Base-by-base conservation (phyloP, 148 eudicot species). In the Vaccinium myrtillus region DNA sequence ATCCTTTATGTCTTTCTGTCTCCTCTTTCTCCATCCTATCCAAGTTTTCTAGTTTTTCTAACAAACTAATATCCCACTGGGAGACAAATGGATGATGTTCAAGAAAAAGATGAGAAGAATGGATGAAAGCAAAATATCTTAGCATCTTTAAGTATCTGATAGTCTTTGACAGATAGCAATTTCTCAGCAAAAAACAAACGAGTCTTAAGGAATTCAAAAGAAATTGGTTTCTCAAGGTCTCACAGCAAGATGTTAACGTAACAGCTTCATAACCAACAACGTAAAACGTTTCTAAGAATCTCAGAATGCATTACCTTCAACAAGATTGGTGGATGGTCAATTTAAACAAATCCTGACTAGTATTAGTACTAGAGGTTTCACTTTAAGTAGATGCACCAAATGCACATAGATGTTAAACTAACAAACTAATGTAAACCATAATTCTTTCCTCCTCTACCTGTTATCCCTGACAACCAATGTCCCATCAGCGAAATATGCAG, bases 401-500 rank as follows among this genome's bases (percentile, higher is more conserved):
- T 14, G 77, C 3, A 3, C 30, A 2, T 23, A 63, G 54, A 30
- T 49, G 27, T 9, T 50, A 25, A 74, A 59, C 19, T 36, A 25
- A 30, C 2, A 3, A 74, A 59, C 19, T 21, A 25, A 30, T 5
- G 1, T 56, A 81, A 81, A n/a, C 55, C 74, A 65, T 13, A 50
- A 27, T 19, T 70, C 32, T 27, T 56, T 81, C 53, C 77, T 84
- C 84, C 85, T 93, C 89, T 80, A 92, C 99, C 95, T 87, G 83
- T 74, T 85, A 36, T 83, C 87, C 65, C 86, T 89, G 78, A 94
- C 88, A 81, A 85, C 84, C 82, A 95, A 90, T 69, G 98, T 94
- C 73, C 94, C 97, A 85, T 93, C 98, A 81, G 99, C 94, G 86
- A 96, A 96, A 91, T 90, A 90, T 77, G 92, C 87, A 58, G 99